Evolutionary conservation across 495 filamentous ascomycete species (phyloP), one percentile per base, ranked within the genome.

Genomic region (Podospora pseudopauciseta): DNA sequence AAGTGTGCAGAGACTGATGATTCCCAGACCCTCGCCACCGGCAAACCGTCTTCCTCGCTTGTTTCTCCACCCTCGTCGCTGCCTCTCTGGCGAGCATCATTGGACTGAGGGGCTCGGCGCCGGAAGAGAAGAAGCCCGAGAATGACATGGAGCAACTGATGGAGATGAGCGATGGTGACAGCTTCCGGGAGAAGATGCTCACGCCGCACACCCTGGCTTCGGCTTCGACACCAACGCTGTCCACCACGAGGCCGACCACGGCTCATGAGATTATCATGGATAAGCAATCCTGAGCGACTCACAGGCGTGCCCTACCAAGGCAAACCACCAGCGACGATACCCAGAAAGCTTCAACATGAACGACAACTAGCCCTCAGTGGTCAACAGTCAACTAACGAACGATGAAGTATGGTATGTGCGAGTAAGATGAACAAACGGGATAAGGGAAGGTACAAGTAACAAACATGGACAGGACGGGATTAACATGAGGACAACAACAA

Each of bases 161-260:
- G 23, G 55, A 58, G n/a, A 58, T 58, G n/a, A 58, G 55, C 55
- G 55, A 58, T 26, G 55, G 23, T 19, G 55, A 26, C n/a, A 58
- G 55, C 55, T 20, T 19, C 19, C 55, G n/a, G 0, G 55, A 58
- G 55, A 58, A 58, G 55, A 58, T 20, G 13, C 55, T 58, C n/a
- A 9, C 15, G 9, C 39, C 39, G 2, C 15, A 11, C 15, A 49
- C 5, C 13, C 15, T 16, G 15, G 39, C 39, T 13, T 49, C 39
- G 39, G 39, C 39, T 49, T 49, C 39, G 15, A 49, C 39, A 13
- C 39, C 39, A 11, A 49, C 39, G 39, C 39, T 49, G 2, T 49
- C 39, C 9, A 49, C 39, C 7, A 49, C 39, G 39, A 49, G 39
- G 39, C 39, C 39, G 2, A 49, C 39, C 5, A 49, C 39, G 39